A percentile compares a stretch with the other conserved stretches of the same genome.
These are phyloP conservation scores for Tolypocladium nubicola DNA, from an alignment of 2,329 filamentous ascomycete genomes.

Conservation along the genomic window DNA sequence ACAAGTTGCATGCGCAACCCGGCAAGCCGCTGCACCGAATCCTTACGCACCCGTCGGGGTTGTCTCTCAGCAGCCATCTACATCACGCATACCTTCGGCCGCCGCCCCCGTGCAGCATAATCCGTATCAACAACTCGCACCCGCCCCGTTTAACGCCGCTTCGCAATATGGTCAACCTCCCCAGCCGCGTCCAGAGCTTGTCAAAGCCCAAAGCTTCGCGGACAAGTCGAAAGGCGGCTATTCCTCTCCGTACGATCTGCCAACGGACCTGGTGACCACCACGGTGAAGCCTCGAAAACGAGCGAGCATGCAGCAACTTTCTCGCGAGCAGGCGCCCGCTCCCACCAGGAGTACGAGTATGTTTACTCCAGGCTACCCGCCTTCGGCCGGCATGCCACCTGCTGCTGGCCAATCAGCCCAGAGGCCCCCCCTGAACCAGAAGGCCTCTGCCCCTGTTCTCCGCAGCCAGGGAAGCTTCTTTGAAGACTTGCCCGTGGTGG, in stretches of 20 bases:
- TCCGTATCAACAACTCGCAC: conserved; percentile 13
- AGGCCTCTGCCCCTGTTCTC: conserved; percentile 22
- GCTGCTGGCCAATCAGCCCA: conserved; percentile 19
- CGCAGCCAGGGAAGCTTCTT: conserved; percentile 53
- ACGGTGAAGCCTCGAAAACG: conserved; percentile 57
- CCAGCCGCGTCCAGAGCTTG: conserved; percentile 31
- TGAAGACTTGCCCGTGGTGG: conserved; percentile 59
- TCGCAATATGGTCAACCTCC: conserved; percentile 27
- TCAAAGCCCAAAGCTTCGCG: conserved; percentile 70
- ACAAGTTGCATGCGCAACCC: conserved; percentile 3
- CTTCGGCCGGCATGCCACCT: conserved; percentile 10
- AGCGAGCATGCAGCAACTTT: conserved; percentile 44
- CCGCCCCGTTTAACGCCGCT: conserved; percentile 12
- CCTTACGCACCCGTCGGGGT: conserved; percentile 15
- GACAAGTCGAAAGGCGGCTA: conserved; percentile 90
- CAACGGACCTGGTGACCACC: conserved; percentile 58
- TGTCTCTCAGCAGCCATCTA: conserved; percentile 7
- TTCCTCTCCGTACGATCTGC: conserved; percentile 87
- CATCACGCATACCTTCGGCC: conserved; percentile 12
- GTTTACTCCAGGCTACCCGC: conserved; percentile 17
- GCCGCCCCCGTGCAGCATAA: conserved; percentile 6
- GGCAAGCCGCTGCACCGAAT: conserved; percentile 7
- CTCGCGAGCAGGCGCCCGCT: conserved; percentile 31
- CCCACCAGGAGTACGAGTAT: conserved; percentile 56
- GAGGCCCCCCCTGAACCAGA: conserved; percentile 18